These are phyloP conservation scores for Plasmodium gaboni DNA, from an alignment of 169 alveolate genomes.

Conservation along the genomic window DNA sequence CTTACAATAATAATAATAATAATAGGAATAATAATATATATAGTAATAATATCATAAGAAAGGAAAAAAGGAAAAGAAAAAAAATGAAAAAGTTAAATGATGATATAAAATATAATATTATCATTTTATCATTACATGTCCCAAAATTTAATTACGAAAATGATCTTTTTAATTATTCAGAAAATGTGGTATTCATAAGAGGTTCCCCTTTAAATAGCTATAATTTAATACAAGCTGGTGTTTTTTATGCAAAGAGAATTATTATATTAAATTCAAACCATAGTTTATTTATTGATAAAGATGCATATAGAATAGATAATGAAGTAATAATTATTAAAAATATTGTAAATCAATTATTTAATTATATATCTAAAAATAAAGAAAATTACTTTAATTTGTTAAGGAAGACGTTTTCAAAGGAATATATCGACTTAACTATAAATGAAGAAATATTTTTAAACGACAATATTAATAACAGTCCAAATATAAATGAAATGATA, in stretches of 20 bases:
- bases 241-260: constrained; percentile 73
- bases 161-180: constrained; percentile 68
- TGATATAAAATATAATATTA: constrained; percentile 58
- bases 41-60: neutral
- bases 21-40: neutral
- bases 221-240: constrained; percentile 79
- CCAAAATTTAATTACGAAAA: constrained; percentile 78
- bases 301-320: constrained; percentile 59
- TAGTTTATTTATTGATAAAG: constrained; percentile 68
- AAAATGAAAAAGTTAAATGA: neutral
- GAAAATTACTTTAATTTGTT: constrained; percentile 66
- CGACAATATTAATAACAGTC: neutral
- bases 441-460: constrained; percentile 60
- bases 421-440: constrained; percentile 10
- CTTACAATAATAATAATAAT: neutral
- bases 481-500: constrained; percentile 26
- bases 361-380: constrained; percentile 43
- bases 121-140: constrained; percentile 76
- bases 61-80: neutral
- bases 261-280: constrained; percentile 55
- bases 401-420: constrained; percentile 5
- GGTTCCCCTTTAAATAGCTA: constrained; percentile 82
- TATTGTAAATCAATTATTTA: constrained; percentile 52
- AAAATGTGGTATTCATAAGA: constrained; percentile 79
- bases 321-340: constrained; percentile 71